Base-by-base conservation (phyloP, 768 basidiomycete genomes). In the Trametes cinnabarina region DNA sequence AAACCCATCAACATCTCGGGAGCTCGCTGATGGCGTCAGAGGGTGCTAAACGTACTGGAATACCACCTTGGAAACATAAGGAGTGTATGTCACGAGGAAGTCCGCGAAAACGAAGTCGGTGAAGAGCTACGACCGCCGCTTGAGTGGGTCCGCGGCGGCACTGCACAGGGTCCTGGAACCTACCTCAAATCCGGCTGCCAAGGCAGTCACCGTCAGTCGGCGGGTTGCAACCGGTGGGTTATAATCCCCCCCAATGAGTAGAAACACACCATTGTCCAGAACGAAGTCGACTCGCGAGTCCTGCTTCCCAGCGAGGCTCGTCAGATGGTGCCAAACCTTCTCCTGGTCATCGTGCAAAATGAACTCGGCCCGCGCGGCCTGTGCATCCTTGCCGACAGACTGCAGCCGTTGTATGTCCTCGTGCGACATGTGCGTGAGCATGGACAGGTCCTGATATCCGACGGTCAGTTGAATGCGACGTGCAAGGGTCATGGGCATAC, bases 31-130 rank as follows among this genome's bases (percentile, higher is more conserved):
- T n/a, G 14, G 37, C 37, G 37, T 39, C n/a, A 39, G 3, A 39
- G 7, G 7, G 9, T 15, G 47, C 14, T 28, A 32, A 23, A 40
- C 79, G 84, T 58, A 96, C 94, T 99, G 96, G 74, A 98, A 97
- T 54, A 92, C 84, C 25, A 95, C 90, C 63, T 82, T 80, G 12
- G 81, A 80, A 48, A 94, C 82, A 68, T 88, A 87, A 1, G 93
- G 90, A 1, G 95, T 96, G 68, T 87, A 84, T 0, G 93, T 92
- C 11, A 98, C 83, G 39, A 99, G 74, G 68, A 97, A 99, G 69
- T 95, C 93, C 15, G 93, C 93, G 58, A 98, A 87, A 17, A 97
- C 87, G 15, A 98, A 74, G 66, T 98, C 96, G 3, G 96, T 97
- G 73, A 90, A 95, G 19, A 97, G 77, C 92, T 96, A 62, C 9